Conservation (phyloP, 352 stramenopile genomes). For the Pythium aquatile region DNA sequence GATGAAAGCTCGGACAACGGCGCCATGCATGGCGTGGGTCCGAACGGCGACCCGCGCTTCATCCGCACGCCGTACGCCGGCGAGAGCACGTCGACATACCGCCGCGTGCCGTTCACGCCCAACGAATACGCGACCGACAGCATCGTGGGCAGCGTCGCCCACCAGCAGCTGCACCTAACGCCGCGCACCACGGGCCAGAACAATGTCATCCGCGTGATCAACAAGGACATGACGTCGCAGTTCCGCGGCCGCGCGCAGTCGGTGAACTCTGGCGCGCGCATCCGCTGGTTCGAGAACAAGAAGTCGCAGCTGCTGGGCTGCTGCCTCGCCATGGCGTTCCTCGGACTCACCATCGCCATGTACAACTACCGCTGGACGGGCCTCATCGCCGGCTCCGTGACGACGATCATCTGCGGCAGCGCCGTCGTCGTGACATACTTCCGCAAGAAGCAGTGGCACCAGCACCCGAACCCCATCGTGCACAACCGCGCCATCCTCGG, state of each 20-base stretch:
- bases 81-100: constrained; percentile 48
- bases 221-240: constrained; percentile 88
- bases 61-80: constrained; percentile 37
- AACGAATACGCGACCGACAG: constrained; percentile 39
- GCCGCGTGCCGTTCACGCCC: constrained; percentile 27
- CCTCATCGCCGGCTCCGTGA: constrained; percentile 84
- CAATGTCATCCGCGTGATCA: constrained; percentile 87
- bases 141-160: constrained; percentile 31
- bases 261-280: constrained; percentile 54
- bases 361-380: constrained; percentile 89
- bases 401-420: constrained; percentile 86
- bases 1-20: constrained; percentile 2
- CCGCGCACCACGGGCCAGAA: constrained; percentile 56
- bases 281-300: constrained; percentile 88
- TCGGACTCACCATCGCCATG: constrained; percentile 82
- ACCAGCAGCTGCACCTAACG: constrained; percentile 66
- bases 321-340: constrained; percentile 83
- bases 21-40: constrained; percentile 1
- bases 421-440: constrained; percentile 86
- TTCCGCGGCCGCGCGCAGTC: constrained; percentile 79
- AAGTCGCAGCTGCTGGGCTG: constrained; percentile 86
- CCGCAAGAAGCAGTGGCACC: constrained; percentile 87
- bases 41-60: constrained; percentile 34
- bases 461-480: constrained; percentile 88
- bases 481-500: constrained; percentile 81